These are phyloP conservation scores for Stachybotrys elegans DNA, from an alignment of 2,329 filamentous ascomycete species.

Conservation along the genomic window DNA sequence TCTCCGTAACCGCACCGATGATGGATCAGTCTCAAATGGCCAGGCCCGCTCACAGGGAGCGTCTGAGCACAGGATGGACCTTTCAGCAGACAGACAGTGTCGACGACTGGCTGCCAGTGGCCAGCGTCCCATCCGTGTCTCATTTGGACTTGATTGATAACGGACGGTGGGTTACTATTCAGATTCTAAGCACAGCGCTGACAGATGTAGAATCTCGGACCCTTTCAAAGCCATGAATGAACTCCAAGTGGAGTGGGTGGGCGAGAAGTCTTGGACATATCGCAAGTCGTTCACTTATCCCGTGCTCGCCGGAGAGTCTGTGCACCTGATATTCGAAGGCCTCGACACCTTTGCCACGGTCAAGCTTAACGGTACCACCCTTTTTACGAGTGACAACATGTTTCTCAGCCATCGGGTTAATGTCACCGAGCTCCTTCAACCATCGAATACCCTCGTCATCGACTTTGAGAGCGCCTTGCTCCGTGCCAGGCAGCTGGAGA, in stretches of 20 bases:
- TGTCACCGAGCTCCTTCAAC: conserved; percentile 36
- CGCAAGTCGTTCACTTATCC: conserved; percentile 38
- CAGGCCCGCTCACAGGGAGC: too few relatives aligned
- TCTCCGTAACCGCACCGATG: too few relatives aligned
- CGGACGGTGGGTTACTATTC: conserved; percentile 14
- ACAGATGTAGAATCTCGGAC: conserved; percentile 47
- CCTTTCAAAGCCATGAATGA: conserved; percentile 68
- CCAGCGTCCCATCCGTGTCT: conserved; percentile 28
- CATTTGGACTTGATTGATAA: conserved; percentile 32
- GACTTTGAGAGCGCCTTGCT: conserved; percentile 50
- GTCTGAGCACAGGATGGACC: too few relatives aligned
- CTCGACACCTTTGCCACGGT: conserved; percentile 60
- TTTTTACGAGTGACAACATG: conserved; percentile 59
- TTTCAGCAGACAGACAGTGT: too few relatives aligned
- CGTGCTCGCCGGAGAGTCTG: background rate
- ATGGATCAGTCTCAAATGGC: too few relatives aligned
- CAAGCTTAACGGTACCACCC: conserved; percentile 45
- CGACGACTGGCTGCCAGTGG: conserved; percentile 28
- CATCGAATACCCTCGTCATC: conserved; percentile 46
- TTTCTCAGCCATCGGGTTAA: conserved; percentile 52
- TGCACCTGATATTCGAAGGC: conserved; percentile 55
- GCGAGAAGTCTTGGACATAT: conserved; percentile 63
- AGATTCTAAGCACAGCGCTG: too few relatives aligned
- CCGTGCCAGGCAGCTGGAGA: conserved; percentile 45
- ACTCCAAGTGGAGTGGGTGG: conserved; percentile 62